Base-by-base conservation (phyloP, 2,329 filamentous ascomycete species). In the Penicillium sclerotiorum region DNA sequence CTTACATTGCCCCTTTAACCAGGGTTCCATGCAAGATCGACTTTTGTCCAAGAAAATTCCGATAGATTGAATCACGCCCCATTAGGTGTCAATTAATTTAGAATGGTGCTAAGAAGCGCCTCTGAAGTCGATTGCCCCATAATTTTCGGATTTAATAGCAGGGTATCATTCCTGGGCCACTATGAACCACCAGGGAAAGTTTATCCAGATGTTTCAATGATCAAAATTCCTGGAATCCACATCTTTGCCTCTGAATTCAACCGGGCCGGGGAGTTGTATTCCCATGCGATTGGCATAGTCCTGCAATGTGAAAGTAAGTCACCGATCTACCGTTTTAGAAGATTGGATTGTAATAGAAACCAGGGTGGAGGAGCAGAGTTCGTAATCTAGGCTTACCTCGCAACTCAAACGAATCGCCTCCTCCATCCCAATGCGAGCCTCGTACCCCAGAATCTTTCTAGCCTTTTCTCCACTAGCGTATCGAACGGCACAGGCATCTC, bases 381-480 rank as follows among this genome's bases (percentile, higher is more conserved):
- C 22, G 17, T 38, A 15, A 38, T 43, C 35, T 41, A 32, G 21
- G 46, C 69, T 61, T 66, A 77, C 77, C 54, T 75, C 71, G 59
- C 78, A 80, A 52, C 74, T 77, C 49, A 73, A 61, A 46, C 70
- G 69, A 28, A 84, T 70, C 1, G 75, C 81, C 25, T 82, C 78
- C 30, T 77, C 73, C 45, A 84, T 69, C 2, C 71, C 69, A 9
- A 84, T 72, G 43, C 67, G 68, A 36, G 81, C 75, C 50, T 70
- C 62, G 61, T 84, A 84, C 15, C 80, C 79, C 53, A 85, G 58
- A 2, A 84, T 65, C 41, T 61, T 60, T 53, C 65, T 75, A 33
- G 80, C 81, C 59, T 81, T 82, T 11, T 69, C 64, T 23, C 79
- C 77, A 58, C 72, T 77, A 17, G 78, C 76, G 70, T 83, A 85